Evolutionary conservation across 2,329 filamentous ascomycete genomes (phyloP).

Genomic region (Colletotrichum shisoi): DNA sequence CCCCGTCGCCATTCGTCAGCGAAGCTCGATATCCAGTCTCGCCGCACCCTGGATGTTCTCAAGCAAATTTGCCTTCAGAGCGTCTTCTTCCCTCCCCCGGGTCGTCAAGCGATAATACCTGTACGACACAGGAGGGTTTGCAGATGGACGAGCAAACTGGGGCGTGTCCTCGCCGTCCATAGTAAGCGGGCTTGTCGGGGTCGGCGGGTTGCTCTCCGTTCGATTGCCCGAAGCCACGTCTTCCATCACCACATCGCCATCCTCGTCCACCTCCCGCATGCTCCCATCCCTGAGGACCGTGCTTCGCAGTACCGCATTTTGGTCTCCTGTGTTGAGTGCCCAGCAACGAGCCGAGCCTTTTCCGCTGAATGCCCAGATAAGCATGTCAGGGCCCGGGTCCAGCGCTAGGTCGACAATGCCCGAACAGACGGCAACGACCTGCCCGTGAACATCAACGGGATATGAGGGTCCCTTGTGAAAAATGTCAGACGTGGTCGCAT

Average conservation of each 20-base stretch:
- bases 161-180: background rate
- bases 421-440: slow-evolving; percentile 46
- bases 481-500: slow-evolving; percentile 6
- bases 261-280: slow-evolving; percentile 45
- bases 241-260: slow-evolving; percentile 47
- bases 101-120: slow-evolving; percentile 29
- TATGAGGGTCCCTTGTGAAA: slow-evolving; percentile 40
- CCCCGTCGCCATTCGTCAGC: slow-evolving; percentile 23
- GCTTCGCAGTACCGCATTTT: background rate
- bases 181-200: background rate
- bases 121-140: slow-evolving; percentile 23
- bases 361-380: slow-evolving; percentile 49
- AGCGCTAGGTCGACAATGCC: slow-evolving; percentile 48
- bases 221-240: slow-evolving; percentile 20
- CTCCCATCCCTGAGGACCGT: slow-evolving; percentile 47
- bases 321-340: slow-evolving; percentile 45
- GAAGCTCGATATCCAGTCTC: slow-evolving; percentile 52
- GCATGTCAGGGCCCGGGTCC: slow-evolving; percentile 47
- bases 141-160: background rate
- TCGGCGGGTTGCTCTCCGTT: background rate
- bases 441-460: slow-evolving; percentile 47
- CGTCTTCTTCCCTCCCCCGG: slow-evolving; percentile 39
- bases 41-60: slow-evolving; percentile 50
- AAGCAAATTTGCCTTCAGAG: slow-evolving; percentile 46
- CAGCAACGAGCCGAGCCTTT: slow-evolving; percentile 49